Evolutionary conservation across 768 basidiomycete species (phyloP).

Genomic region (Mycena crocata): DNA sequence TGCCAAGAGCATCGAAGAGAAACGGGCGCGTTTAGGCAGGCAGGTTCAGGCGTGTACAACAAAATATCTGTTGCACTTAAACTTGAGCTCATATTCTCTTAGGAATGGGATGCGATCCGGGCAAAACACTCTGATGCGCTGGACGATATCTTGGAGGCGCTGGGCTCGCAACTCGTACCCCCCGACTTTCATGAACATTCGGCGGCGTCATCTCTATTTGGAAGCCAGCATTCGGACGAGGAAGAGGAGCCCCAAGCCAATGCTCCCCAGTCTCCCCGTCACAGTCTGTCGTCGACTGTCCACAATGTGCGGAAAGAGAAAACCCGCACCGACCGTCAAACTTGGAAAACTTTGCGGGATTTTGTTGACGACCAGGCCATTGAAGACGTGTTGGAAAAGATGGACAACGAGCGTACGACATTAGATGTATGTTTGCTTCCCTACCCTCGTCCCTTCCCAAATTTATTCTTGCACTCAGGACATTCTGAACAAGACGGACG

Average conservation of each 20-base stretch:
- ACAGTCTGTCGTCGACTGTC: conserved; percentile 59
- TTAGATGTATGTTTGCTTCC: conserved; percentile 71
- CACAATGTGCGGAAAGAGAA: conserved; percentile 46
- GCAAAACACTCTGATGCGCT: conserved; percentile 69
- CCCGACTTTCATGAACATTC: conserved; percentile 79
- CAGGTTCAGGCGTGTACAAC: conserved; percentile 66
- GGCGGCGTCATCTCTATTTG: conserved; percentile 81
- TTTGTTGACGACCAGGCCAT: conserved; percentile 88
- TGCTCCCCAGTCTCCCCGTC: conserved; percentile 40
- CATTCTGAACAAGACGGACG: conserved; percentile 69
- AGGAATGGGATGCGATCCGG: conserved; percentile 83
- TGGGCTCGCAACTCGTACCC: conserved; percentile 79
- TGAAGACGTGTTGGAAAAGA: conserved; percentile 78
- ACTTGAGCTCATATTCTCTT: neutral
- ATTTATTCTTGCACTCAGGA: conserved; percentile 56
- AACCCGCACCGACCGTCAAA: conserved; percentile 58
- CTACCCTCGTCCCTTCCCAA: neutral
- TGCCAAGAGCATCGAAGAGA: conserved; percentile 80
- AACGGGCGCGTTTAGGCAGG: conserved; percentile 68
- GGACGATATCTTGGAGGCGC: conserved; percentile 77
- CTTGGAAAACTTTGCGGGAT: conserved; percentile 87
- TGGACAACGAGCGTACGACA: conserved; percentile 75
- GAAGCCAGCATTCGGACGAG: conserved; percentile 73
- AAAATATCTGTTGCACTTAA: neutral
- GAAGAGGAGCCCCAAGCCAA: conserved; percentile 34